Evolutionary conservation across 495 filamentous ascomycete species (phyloP), one percentile per base, ranked within the genome.

Genomic region (Chaetomidium leptoderma): DNA sequence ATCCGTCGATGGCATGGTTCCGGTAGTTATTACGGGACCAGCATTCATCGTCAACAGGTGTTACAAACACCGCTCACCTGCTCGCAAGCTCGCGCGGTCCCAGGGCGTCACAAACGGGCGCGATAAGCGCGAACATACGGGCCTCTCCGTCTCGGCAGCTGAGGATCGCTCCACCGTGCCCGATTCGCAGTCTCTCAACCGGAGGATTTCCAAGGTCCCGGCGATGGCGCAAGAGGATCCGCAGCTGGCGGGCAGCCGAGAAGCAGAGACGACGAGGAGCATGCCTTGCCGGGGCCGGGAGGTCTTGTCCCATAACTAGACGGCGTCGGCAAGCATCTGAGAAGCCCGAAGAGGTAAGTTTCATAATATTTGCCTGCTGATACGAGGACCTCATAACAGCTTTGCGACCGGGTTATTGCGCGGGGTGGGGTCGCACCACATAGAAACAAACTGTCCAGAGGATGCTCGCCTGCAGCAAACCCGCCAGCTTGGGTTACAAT

Each of bases 401-500:
- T 39, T n/a, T 37, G 26, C 26, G 9, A 4, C 27, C 8, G 9
- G 27, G 6, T 47, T 47, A 17, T 11, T 9, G 24, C 27, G 6
- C 16, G 21, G 14, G 36, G 36, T 39, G 36, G 36, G 13, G 11
- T 39, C 17, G n/a, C 36, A 39, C 36, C 17, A 3, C 36, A 39
- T 16, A 39, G 6, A 39, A 39, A 16, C 36, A 39, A 39, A 16
- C 36, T n/a, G 36, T 3, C 36, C 36, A 2, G 1, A 1, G 27
- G 16, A 48, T 7, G 14, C 3, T n/a, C 7, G 5, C 30, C 30
- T 16, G 30, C 19, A 21, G 26, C 51, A 43, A 39, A 53, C 50
- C 50, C 50, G 50, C 36, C 36, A 30, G 37, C 23, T 43, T 53
- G 50, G 50, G 30, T 53, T 51, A 35, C 49, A 29, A 51, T 37